Evolutionary conservation across 306 rosid species (phyloP).

Genomic region (Acacia crassicarpa): DNA sequence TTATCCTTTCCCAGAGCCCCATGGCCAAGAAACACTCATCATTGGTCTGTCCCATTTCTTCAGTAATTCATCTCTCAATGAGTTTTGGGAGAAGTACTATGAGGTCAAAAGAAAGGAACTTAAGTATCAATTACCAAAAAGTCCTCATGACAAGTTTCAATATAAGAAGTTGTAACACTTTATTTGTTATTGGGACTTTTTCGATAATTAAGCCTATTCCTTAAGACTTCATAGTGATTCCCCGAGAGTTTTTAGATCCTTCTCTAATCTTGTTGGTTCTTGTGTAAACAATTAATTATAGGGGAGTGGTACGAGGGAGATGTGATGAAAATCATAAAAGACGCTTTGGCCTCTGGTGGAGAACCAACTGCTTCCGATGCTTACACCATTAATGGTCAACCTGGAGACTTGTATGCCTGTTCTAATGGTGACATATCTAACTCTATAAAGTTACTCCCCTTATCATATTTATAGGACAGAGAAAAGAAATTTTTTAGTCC

Average conservation of each 20-base stretch:
- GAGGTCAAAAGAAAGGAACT: no score
- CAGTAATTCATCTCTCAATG: neutral
- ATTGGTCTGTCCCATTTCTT: conserved; percentile 21
- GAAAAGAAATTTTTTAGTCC: no score
- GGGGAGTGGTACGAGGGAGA: conserved; percentile 30
- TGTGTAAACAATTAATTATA: neutral
- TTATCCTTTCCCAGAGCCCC: conserved; percentile 37
- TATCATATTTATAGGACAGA: no score
- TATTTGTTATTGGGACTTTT: no score
- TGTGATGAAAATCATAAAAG: conserved; percentile 9
- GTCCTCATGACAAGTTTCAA: no score
- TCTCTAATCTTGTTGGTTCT: neutral
- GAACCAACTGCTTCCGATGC: conserved; percentile 31
- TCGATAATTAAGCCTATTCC: no score
- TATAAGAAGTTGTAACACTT: no score
- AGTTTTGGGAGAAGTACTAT: no score
- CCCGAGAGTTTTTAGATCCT: no score
- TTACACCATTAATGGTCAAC: conserved; percentile 37
- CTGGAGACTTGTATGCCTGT: conserved; percentile 22
- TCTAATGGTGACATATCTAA: neutral
- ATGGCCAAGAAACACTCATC: conserved; percentile 34
- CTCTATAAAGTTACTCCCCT: no score
- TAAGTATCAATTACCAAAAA: no score
- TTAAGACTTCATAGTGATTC: no score
- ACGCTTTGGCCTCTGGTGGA: conserved; percentile 8